Percentiles rank a stretch among this genome's conserved stretches.
These are phyloP conservation scores for Pinus taeda DNA, from an alignment of 75 land plant species.

Conservation along the genomic window DNA sequence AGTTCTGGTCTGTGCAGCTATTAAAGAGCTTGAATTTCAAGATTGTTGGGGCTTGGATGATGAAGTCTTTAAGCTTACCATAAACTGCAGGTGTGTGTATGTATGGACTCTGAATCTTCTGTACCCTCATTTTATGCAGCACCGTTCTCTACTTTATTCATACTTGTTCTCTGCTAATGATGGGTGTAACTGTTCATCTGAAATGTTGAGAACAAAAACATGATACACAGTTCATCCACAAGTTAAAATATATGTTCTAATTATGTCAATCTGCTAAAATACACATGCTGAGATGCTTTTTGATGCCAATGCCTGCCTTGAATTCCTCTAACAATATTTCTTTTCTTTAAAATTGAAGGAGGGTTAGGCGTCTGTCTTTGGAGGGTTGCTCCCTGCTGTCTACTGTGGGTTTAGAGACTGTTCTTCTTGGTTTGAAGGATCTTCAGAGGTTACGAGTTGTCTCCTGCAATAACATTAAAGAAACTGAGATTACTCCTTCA, in stretches of 20 bases:
- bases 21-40: conserved; percentile 61
- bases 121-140: too few relatives aligned
- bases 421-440: conserved; percentile 57
- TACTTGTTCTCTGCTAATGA: too few relatives aligned
- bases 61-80: conserved; percentile 47
- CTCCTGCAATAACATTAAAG: conserved; percentile 80
- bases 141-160: too few relatives aligned
- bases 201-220: too few relatives aligned
- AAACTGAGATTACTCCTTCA: conserved; percentile 68
- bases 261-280: too few relatives aligned
- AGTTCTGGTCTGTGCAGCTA: conserved; percentile 50
- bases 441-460: conserved; percentile 67
- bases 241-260: too few relatives aligned
- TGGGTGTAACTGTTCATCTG: too few relatives aligned
- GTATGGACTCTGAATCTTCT: too few relatives aligned
- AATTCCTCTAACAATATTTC: too few relatives aligned
- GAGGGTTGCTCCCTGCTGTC: conserved; percentile 91
- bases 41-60: conserved; percentile 96
- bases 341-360: conserved; percentile 25
- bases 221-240: too few relatives aligned
- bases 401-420: conserved; percentile 74
- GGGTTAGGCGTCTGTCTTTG: conserved; percentile 51
- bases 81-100: conserved; percentile 53
- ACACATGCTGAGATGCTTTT: too few relatives aligned
- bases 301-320: too few relatives aligned